Conservation (phyloP, 176 grass and related monocot species). For the Cenchrus purpureus region DNA sequence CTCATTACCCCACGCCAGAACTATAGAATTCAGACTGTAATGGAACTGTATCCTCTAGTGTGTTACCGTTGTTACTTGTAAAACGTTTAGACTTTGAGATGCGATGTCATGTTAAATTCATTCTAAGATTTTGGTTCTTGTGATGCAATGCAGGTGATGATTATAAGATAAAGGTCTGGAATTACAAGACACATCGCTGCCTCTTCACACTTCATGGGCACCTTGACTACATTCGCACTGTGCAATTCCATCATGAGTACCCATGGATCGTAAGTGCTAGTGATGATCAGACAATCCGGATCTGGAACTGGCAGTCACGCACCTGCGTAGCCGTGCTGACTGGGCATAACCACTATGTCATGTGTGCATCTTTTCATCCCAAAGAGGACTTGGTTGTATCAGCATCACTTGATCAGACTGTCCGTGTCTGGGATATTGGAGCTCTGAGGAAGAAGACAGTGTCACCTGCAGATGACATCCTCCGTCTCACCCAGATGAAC, state of each 20-base stretch:
- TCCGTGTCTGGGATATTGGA: slow-evolving; percentile 84
- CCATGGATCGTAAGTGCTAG: slow-evolving; percentile 82
- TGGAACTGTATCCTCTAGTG: background rate
- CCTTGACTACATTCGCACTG: slow-evolving; percentile 95
- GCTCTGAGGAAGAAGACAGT: slow-evolving; percentile 77
- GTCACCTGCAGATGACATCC: slow-evolving; percentile 59
- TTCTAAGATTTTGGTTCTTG: slow-evolving; percentile 19
- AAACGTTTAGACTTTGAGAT: background rate
- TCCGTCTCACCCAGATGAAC: slow-evolving; percentile 72
- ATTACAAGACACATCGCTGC: slow-evolving; percentile 98
- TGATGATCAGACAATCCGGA: slow-evolving; percentile 83
- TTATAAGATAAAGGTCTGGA: slow-evolving; percentile 99
- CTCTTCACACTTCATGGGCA: slow-evolving; percentile 96
- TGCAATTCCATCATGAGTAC: slow-evolving; percentile 93
- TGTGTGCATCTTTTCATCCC: slow-evolving; percentile 84
- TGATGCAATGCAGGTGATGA: slow-evolving; percentile 77
- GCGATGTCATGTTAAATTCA: background rate
- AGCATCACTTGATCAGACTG: slow-evolving; percentile 82
- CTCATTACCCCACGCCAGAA: background rate
- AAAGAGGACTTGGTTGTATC: slow-evolving; percentile 83
- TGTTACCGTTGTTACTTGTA: background rate
- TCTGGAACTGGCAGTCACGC: slow-evolving; percentile 89
- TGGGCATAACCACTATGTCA: slow-evolving; percentile 89
- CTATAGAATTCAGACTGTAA: background rate
- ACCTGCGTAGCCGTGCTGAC: slow-evolving; percentile 76